phyloP scores from a whole-genome alignment of 225 moss, liverwort and hornwort genomes.

The Climacium dendroides region DNA sequence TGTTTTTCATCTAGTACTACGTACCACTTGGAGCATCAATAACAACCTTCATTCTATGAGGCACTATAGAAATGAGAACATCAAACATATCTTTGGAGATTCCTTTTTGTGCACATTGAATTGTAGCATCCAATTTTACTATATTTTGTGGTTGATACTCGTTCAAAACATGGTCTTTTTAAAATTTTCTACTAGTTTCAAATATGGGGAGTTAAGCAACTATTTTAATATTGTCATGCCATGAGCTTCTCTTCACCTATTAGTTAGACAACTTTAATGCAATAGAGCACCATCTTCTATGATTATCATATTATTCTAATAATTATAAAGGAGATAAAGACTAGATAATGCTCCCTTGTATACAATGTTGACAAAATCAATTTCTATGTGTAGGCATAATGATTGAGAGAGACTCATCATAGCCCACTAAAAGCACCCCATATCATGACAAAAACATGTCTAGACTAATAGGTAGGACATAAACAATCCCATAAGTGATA shows the following conservation, averaged over 20 bases:
- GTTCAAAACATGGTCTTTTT: background rate
- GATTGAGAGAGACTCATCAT: background rate
- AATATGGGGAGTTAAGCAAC: background rate
- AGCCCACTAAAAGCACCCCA: background rate
- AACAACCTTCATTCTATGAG: background rate
- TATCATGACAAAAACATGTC: background rate
- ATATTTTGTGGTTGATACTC: rapidly evolving
- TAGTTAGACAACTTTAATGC: background rate
- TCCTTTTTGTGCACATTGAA: background rate
- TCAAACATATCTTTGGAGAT: background rate
- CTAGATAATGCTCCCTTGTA: rapidly evolving
- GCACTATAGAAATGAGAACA: background rate
- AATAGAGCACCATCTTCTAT: background rate
- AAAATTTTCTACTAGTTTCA: background rate
- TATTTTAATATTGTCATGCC: background rate
- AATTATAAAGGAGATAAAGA: background rate
- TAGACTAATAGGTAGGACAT: no score
- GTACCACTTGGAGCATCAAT: background rate
- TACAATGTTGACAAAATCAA: background rate
- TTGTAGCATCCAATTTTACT: background rate
- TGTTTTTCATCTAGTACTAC: background rate
- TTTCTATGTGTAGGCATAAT: rapidly evolving
- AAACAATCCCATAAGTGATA: no score
- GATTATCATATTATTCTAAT: background rate
- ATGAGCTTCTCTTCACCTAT: background rate